phyloP scores from a whole-genome alignment of 1,139 yeast genomes.

The Oligophagozyma castellii region DNA sequence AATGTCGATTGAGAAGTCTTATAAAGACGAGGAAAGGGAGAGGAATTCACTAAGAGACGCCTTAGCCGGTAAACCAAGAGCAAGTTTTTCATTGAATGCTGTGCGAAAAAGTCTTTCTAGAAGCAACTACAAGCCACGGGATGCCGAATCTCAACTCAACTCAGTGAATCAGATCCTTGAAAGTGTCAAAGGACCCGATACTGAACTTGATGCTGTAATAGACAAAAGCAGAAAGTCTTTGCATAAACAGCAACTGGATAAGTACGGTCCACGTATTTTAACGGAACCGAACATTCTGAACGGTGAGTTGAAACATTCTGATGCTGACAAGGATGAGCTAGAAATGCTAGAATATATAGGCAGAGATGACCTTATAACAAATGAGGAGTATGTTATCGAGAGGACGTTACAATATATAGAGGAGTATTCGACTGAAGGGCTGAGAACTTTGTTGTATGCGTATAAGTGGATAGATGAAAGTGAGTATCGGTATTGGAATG shows the following conservation, averaged over 20 bases:
- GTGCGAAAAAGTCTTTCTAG: constrained; percentile 19
- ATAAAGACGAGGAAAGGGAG: constrained; percentile 10
- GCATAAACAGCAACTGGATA: constrained; percentile 45
- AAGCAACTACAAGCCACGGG: constrained; percentile 10
- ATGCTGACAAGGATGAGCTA: constrained; percentile 1
- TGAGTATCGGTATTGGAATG: constrained; percentile 55
- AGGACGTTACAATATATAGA: constrained; percentile 82
- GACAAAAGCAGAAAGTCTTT: constrained; percentile 48
- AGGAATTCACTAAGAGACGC: constrained; percentile 11
- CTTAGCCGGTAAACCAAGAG: constrained; percentile 17
- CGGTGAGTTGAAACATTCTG: background rate
- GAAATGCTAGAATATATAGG: constrained; percentile 31
- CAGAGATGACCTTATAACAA: constrained; percentile 47
- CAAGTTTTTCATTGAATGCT: constrained; percentile 26
- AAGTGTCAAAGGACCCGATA: constrained; percentile 34
- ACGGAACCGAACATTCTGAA: constrained; percentile 3
- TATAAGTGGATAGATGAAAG: constrained; percentile 52
- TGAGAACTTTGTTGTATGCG: constrained; percentile 76
- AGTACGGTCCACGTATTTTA: constrained; percentile 29
- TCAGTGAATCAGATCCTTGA: constrained; percentile 46
- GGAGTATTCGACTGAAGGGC: constrained; percentile 87
- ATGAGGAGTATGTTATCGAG: constrained; percentile 70
- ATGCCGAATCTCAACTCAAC: constrained; percentile 28
- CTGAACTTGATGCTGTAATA: constrained; percentile 48
- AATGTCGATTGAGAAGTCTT: constrained; percentile 22